Evolutionary conservation across 768 basidiomycete genomes (phyloP).

Genomic region (Russula abietina): DNA sequence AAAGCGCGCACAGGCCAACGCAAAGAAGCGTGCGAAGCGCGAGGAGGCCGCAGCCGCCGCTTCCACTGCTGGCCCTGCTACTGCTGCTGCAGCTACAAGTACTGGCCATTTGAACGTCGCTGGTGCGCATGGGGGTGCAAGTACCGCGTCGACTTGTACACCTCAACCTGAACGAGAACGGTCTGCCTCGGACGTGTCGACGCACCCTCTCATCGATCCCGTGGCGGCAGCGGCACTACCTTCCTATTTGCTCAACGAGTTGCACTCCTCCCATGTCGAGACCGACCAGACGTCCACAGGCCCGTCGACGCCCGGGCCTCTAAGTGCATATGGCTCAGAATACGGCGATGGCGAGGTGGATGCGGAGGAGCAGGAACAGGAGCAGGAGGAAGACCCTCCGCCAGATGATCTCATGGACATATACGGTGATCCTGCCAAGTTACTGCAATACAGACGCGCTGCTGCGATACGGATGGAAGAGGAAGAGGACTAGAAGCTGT

Average conservation of each 20-base stretch:
- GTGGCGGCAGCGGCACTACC: constrained; percentile 11
- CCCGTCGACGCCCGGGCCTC: constrained; percentile 21
- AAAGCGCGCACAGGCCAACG: constrained; percentile 48
- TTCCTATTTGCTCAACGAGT: constrained; percentile 15
- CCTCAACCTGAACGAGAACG: constrained; percentile 17
- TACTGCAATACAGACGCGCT: constrained; percentile 19
- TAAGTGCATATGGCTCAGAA: constrained; percentile 23
- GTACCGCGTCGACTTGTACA: constrained; percentile 8
- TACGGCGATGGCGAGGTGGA: constrained; percentile 15
- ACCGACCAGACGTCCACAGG: constrained; percentile 24
- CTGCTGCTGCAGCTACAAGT: neutral
- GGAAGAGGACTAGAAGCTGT: constrained; percentile 19
- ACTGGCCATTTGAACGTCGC: neutral
- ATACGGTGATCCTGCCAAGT: constrained; percentile 18
- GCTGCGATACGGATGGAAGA: constrained; percentile 22
- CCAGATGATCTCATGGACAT: constrained; percentile 15
- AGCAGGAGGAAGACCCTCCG: constrained; percentile 19
- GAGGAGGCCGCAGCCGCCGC: constrained; percentile 13
- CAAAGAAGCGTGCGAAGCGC: constrained; percentile 46
- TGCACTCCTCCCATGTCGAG: constrained; percentile 9
- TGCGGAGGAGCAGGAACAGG: constrained; percentile 12
- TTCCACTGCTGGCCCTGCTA: neutral
- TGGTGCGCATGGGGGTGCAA: neutral
- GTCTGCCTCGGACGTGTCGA: constrained; percentile 5
- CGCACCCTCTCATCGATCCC: constrained; percentile 11